Evolutionary conservation across 148 eudicot genomes (phyloP), one percentile per base, ranked within the genome.

Genomic region (Diospyros kaki): DNA sequence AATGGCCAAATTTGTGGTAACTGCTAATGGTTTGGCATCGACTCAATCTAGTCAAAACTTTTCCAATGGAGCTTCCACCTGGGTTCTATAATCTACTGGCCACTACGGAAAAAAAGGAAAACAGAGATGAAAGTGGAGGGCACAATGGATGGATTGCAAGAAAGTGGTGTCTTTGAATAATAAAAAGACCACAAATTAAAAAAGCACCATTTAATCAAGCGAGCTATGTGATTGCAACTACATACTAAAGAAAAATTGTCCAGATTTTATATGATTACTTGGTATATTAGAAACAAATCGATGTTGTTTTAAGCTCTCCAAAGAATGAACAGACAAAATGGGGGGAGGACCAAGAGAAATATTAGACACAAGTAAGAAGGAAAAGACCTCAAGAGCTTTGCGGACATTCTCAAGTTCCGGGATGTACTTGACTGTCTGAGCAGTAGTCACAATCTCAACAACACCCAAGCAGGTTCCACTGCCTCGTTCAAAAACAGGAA

Each of bases 301-400:
- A n/a, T 63, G 15, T 6, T 63, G 15, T 63, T 11, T 45, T 45
- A 44, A 66, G 39, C 13, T 28, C 45, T 50, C 17, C 45, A 50
- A 56, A 68, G 39, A 48, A 18, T 48, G 28, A 46, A 68, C 58
- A 50, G 6, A 13, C 52, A 17, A 50, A 48, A 50, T 17, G n/a
- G 1, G 8, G 6, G 46, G 17, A 0, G 10, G 11, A 4, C 14
- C 2, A 66, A 14, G 44, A 65, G 8, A 6, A 66, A 46, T 50
- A 50, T 53, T 7, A n/a, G 46, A 64, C 59, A 64, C 2, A 58
- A 63, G 48, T 41, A 59, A 50, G 79, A 28, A 3, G 45, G 55
- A 74, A 75, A 74, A 74, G 38, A 91, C 96, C 96, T 91, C 89
- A 50, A 91, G 96, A 64, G 96, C 96, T 80, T 78, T 86, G 84